A percentile compares a stretch with the other conserved stretches of the same genome.
phyloP scores from a whole-genome alignment of 1,139 yeast species.

The Kazachstania sp. region DNA sequence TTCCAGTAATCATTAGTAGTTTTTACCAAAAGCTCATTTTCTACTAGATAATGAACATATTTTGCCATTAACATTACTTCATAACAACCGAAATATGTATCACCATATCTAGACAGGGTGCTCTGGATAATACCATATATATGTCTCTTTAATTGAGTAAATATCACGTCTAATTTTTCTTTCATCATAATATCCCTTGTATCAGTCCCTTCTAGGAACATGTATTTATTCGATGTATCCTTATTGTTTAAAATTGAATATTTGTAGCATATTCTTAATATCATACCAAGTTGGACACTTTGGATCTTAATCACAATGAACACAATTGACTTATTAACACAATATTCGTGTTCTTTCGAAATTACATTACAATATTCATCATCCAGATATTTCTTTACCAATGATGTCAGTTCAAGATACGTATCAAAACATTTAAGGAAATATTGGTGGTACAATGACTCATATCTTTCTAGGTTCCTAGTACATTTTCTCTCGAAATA shows the following conservation, averaged over 20 bases:
- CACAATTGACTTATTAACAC: conserved; percentile 9
- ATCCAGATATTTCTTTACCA: conserved; percentile 8
- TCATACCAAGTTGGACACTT: conserved; percentile 10
- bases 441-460: conserved; percentile 10
- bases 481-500: conserved; percentile 13
- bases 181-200: conserved; percentile 3
- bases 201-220: not conserved
- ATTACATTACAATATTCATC: conserved; percentile 6
- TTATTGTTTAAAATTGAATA: conserved; percentile 4
- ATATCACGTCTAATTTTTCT: not conserved
- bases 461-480: conserved; percentile 6
- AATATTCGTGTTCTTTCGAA: conserved; percentile 7
- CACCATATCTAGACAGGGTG: conserved; percentile 2
- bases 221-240: not conserved
- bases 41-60: conserved; percentile 13
- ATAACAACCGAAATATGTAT: conserved; percentile 10
- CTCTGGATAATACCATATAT: conserved; percentile 4
- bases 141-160: conserved; percentile 5
- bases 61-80: conserved; percentile 13
- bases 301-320: conserved; percentile 11
- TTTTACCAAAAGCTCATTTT: conserved; percentile 7
- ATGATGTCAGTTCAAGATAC: conserved; percentile 4
- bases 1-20: conserved; percentile 11
- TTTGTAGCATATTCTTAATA: conserved; percentile 11
- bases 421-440: conserved; percentile 5